Conservation (phyloP, 441 rosid species). For the Euphorbia schlechtendalii region DNA sequence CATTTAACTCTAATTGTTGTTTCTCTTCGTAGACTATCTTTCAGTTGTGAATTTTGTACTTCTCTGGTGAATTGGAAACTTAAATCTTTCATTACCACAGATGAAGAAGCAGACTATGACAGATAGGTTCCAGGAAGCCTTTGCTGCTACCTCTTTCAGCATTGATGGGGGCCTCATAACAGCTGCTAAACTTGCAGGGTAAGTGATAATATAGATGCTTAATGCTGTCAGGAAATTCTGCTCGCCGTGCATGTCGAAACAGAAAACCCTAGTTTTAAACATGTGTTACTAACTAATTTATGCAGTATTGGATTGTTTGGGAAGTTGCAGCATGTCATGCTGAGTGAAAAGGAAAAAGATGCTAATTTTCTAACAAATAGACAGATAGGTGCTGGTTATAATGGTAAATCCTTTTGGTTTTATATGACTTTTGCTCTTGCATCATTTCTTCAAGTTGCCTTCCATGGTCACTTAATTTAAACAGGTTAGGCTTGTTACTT, state of each 20-base stretch:
- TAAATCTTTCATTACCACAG: conserved; percentile 30
- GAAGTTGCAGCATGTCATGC: conserved; percentile 67
- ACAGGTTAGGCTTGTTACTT: conserved; percentile 6
- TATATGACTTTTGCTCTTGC: not conserved
- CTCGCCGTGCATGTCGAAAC: conserved; percentile 4
- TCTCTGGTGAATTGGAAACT: conserved; percentile 36
- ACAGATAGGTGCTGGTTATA: conserved; percentile 30
- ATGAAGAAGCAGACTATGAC: conserved; percentile 53
- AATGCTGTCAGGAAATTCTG: conserved; percentile 1
- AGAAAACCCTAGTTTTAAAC: not conserved
- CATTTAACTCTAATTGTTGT: conserved; percentile 5
- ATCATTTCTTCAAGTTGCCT: conserved; percentile 8
- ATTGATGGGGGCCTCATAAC: conserved; percentile 31
- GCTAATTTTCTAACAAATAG: conserved; percentile 36
- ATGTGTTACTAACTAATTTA: conserved; percentile 15
- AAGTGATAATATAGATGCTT: conserved; percentile 19
- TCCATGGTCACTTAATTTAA: not conserved
- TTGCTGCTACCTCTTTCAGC: conserved; percentile 45
- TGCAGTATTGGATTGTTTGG: conserved; percentile 58
- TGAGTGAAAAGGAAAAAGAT: conserved; percentile 70
- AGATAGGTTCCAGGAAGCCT: conserved; percentile 71
- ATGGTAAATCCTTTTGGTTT: conserved; percentile 24
- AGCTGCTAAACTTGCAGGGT: conserved; percentile 51
- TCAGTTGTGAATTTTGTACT: conserved; percentile 12
- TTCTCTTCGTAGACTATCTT: conserved; percentile 12